phyloP scores from a whole-genome alignment of 345 rosid genomes.

The Kandelia obovata region DNA sequence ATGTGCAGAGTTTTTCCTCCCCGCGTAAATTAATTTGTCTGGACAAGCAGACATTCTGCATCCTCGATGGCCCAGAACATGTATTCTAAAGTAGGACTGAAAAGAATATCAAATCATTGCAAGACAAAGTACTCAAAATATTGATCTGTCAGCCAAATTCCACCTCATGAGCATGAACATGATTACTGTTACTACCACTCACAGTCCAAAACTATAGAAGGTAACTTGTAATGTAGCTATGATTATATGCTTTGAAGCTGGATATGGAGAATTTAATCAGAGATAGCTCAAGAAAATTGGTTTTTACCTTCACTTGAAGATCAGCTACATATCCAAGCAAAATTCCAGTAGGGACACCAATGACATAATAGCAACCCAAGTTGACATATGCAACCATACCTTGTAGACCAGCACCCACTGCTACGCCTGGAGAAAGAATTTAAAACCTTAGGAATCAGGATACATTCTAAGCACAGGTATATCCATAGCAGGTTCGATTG shows the following conservation, averaged over 20 bases:
- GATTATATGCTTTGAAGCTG: background rate
- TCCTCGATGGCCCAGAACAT: no score
- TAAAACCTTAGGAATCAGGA: background rate
- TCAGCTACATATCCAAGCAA: conserved; percentile 20
- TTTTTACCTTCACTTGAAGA: conserved; percentile 14
- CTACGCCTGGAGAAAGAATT: background rate
- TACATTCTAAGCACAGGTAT: background rate
- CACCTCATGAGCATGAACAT: background rate
- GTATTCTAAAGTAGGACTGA: no score
- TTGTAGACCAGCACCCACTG: background rate
- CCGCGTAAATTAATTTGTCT: no score
- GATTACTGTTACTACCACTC: background rate
- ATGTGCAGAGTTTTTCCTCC: no score
- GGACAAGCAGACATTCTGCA: no score
- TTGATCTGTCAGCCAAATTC: background rate
- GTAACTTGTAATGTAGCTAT: background rate
- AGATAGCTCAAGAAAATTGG: background rate
- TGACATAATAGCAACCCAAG: conserved; percentile 1
- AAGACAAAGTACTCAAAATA: background rate
- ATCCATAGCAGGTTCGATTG: background rate
- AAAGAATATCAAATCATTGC: background rate
- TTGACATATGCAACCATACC: background rate
- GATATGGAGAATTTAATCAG: background rate
- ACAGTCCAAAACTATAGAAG: background rate
- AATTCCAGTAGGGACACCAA: conserved; percentile 19